Percentiles rank a stretch among this genome's conserved stretches.
Evolutionary conservation across 1,284 basidiomycete species (phyloP).

Genomic region (Trametes hirsuta): DNA sequence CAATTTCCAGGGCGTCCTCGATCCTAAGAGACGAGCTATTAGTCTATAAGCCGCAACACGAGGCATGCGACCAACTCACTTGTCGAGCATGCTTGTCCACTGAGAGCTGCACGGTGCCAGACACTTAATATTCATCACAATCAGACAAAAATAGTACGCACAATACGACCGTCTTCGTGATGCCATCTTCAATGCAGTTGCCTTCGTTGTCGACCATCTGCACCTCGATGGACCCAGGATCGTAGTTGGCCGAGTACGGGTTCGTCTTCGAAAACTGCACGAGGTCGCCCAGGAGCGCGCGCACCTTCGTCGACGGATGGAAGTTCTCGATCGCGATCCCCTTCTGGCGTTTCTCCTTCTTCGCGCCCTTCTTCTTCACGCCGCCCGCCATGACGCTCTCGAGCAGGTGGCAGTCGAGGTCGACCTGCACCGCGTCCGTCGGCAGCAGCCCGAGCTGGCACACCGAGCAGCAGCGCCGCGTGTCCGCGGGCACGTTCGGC

Average conservation of each 20-base stretch:
- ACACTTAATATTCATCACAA: constrained; percentile 2
- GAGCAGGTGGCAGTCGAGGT: constrained; percentile 48
- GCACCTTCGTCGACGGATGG: constrained; percentile 85
- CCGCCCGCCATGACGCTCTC: constrained; percentile 35
- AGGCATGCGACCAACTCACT: constrained; percentile 48
- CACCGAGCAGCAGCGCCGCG: constrained; percentile 67
- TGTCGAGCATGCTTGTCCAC: constrained; percentile 96
- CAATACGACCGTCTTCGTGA: constrained; percentile 92
- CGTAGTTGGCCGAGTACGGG: constrained; percentile 85
- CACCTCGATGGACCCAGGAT: constrained; percentile 68
- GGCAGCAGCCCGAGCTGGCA: constrained; percentile 71
- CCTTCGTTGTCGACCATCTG: constrained; percentile 78
- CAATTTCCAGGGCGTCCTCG: constrained; percentile 85
- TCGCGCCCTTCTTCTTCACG: constrained; percentile 64
- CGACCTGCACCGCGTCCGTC: constrained; percentile 78
- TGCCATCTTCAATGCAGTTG: constrained; percentile 65
- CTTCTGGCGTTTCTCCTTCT: constrained; percentile 73
- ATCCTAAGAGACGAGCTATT: constrained; percentile 50
- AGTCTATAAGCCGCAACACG: constrained; percentile 5
- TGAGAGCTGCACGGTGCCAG: constrained; percentile 65
- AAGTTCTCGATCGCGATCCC: constrained; percentile 60
- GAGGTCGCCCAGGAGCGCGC: constrained; percentile 76
- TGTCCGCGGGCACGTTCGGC: constrained; percentile 68
- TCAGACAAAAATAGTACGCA: constrained; percentile 45
- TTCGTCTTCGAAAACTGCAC: constrained; percentile 77